Evolutionary conservation across 305 asterid genomes (phyloP).

Genomic region (Solanum chacoense): DNA sequence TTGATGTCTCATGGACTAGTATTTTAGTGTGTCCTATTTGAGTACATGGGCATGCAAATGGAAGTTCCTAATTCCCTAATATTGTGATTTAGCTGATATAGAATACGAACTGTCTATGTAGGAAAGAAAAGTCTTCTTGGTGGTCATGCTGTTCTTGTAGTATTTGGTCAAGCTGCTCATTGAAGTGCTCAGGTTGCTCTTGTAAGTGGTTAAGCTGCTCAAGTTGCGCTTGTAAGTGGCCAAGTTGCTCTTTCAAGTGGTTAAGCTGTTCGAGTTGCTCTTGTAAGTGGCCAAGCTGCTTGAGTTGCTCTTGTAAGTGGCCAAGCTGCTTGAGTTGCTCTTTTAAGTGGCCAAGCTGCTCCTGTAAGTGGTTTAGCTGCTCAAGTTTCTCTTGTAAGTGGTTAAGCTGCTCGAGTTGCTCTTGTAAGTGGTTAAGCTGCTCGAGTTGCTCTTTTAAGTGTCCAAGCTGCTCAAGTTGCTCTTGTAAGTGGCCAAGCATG

Average conservation of each 20-base stretch:
- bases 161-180: background rate
- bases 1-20: background rate
- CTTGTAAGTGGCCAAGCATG: conserved; percentile 2
- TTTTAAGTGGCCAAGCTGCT: background rate
- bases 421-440: background rate
- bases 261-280: background rate
- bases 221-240: background rate
- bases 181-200: background rate
- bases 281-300: background rate
- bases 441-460: background rate
- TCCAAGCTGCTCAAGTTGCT: background rate
- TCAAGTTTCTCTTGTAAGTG: background rate
- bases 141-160: conserved; percentile 13
- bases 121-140: conserved; percentile 35
- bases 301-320: background rate
- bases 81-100: background rate
- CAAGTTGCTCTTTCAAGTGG: background rate
- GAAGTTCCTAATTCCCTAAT: background rate
- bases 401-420: background rate
- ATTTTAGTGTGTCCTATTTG: too few relatives aligned
- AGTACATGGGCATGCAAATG: background rate
- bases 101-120: conserved; percentile 6
- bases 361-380: background rate
- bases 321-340: background rate
- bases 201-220: background rate